A percentile compares a stretch with the other conserved stretches of the same genome.
Conservation (phyloP, 805 yeast species). For the Lipomyces yamanashiensis region DNA sequence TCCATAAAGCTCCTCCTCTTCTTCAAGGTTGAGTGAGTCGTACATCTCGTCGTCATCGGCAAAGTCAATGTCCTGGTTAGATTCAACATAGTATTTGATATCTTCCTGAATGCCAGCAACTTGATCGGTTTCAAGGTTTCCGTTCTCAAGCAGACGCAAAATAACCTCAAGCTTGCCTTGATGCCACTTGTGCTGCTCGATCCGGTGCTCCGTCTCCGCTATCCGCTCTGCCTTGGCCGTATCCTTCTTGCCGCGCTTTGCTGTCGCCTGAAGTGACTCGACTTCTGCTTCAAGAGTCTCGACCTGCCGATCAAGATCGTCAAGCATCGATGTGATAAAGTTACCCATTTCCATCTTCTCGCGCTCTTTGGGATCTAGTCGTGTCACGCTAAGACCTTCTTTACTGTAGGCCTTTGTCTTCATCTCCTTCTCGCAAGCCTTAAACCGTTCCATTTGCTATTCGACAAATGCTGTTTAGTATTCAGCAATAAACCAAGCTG, state of each 20-base stretch:
- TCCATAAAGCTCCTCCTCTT: constrained; percentile 54
- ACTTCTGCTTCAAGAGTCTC: constrained; percentile 78
- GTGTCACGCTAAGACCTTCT: constrained; percentile 81
- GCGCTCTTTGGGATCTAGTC: constrained; percentile 77
- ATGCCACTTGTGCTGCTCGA: constrained; percentile 81
- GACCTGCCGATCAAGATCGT: constrained; percentile 78
- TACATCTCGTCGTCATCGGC: constrained; percentile 92
- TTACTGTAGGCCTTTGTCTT: constrained; percentile 93
- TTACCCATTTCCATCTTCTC: constrained; percentile 74
- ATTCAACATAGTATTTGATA: constrained; percentile 89
- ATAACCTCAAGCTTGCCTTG: constrained; percentile 76
- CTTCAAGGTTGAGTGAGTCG: constrained; percentile 77
- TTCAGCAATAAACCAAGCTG: not conserved
- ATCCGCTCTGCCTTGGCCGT: constrained; percentile 59
- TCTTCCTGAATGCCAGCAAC: constrained; percentile 83
- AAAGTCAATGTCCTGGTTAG: constrained; percentile 89
- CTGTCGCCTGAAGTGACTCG: constrained; percentile 56
- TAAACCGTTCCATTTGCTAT: constrained; percentile 90
- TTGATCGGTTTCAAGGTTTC: constrained; percentile 74
- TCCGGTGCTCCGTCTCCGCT: constrained; percentile 62
- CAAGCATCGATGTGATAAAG: constrained; percentile 72
- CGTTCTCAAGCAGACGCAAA: constrained; percentile 76
- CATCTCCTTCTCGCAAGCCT: constrained; percentile 89
- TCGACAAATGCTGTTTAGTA: not conserved
- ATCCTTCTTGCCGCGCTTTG: constrained; percentile 66